These are phyloP conservation scores for Rubia occidens DNA, from an alignment of 305 asterid genomes.

Conservation along the genomic window DNA sequence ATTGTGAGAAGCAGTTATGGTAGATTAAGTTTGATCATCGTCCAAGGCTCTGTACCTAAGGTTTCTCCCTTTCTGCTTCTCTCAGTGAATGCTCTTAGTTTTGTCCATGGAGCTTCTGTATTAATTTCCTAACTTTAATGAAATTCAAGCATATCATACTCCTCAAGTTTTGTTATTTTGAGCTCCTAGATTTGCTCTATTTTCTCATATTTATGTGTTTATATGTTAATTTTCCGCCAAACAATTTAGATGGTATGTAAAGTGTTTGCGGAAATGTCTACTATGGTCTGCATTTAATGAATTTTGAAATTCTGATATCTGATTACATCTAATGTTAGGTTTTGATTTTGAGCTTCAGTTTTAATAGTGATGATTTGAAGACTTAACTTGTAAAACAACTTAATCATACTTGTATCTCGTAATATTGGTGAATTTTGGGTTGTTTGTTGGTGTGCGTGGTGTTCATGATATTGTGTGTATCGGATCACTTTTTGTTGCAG, in stretches of 20 bases:
- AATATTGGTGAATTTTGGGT: not conserved
- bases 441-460: too few species aligned
- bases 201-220: not conserved
- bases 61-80: too few species aligned
- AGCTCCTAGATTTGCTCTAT: not conserved
- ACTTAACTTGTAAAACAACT: not conserved
- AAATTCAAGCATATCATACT: not conserved
- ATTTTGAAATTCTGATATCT: not conserved
- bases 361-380: too few species aligned
- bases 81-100: constrained; percentile 41
- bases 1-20: too few species aligned
- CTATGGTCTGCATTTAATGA: not conserved
- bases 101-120: constrained; percentile 74
- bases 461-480: not conserved
- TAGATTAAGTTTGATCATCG: too few species aligned
- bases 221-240: not conserved
- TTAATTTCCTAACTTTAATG: not conserved
- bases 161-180: not conserved
- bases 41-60: too few species aligned
- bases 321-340: not conserved
- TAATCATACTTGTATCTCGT: not conserved
- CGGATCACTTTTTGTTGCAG: constrained; percentile 26
- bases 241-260: not conserved
- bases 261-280: not conserved
- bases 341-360: not conserved